phyloP scores from a whole-genome alignment of 1,139 yeast genomes.

The Torulaspora globosa region DNA sequence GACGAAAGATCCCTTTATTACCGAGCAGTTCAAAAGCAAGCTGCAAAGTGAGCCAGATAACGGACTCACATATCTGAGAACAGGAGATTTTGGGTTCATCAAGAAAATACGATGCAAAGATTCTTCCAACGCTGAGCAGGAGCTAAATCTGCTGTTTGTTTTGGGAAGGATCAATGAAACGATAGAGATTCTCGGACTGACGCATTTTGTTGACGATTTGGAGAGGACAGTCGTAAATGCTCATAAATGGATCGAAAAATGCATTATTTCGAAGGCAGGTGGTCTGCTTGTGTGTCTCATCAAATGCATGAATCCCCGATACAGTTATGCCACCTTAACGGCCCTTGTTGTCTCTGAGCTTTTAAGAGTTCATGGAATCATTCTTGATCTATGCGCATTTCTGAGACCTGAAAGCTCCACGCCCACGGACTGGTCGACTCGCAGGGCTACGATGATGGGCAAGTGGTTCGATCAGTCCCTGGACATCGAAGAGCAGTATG shows the following conservation, averaged over 20 bases:
- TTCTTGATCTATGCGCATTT: conserved; percentile 83
- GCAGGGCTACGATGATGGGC: conserved; percentile 63
- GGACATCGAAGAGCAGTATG: conserved; percentile 41
- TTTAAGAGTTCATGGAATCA: conserved; percentile 74
- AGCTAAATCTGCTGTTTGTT: conserved; percentile 77
- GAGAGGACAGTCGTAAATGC: conserved; percentile 70
- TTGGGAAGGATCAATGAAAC: conserved; percentile 85
- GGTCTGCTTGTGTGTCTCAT: conserved; percentile 77
- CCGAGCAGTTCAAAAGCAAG: conserved; percentile 53
- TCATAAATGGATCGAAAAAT: conserved; percentile 53
- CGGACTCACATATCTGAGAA: conserved; percentile 65
- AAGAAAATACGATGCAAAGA: conserved; percentile 59
- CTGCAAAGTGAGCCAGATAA: conserved; percentile 54
- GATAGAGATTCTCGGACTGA: conserved; percentile 85
- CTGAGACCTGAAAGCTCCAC: conserved; percentile 49
- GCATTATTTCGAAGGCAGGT: conserved; percentile 77
- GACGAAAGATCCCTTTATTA: conserved; percentile 39
- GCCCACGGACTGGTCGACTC: conserved; percentile 66
- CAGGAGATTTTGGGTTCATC: conserved; percentile 92
- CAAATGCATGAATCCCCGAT: conserved; percentile 52
- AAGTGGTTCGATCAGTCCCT: conserved; percentile 50
- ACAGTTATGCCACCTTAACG: conserved; percentile 57
- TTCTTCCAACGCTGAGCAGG: conserved; percentile 44
- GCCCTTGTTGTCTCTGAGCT: conserved; percentile 80
- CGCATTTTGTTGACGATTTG: conserved; percentile 83